A percentile compares a stretch with the other conserved stretches of the same genome.
These are phyloP conservation scores for Globisporangium yorkense DNA, from an alignment of 352 stramenopile species.

Conservation along the genomic window DNA sequence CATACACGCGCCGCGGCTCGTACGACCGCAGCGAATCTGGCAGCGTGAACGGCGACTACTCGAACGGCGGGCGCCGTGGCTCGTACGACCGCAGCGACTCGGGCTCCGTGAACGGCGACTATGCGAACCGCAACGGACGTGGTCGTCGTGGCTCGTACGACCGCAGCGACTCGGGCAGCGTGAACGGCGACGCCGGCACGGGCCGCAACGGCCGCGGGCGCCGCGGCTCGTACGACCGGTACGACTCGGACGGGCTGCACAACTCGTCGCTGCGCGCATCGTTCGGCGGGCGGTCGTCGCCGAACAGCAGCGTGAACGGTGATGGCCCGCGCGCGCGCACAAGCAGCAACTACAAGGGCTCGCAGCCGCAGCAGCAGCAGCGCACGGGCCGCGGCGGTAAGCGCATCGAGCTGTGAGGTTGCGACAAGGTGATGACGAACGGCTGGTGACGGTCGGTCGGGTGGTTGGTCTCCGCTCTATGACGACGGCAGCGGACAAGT, in stretches of 20 bases:
- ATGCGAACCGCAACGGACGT: conserved; percentile 16
- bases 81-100: conserved; percentile 20
- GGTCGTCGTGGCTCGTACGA: conserved; percentile 27
- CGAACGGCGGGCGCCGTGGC: conserved; percentile 12
- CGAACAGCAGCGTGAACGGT: conserved; percentile 15
- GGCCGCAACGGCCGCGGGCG: conserved; percentile 12
- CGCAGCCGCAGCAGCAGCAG: conserved; percentile 35
- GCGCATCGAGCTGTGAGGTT: conserved; percentile 57
- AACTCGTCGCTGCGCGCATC: conserved; percentile 28
- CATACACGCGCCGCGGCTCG: conserved; percentile 39
- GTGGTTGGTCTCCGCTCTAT: too few relatives aligned
- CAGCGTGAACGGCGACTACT: conserved; percentile 19
- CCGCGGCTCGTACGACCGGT: conserved; percentile 57
- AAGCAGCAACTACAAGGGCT: conserved; percentile 29
- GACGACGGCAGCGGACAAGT: background rate
- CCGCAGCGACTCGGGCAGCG: conserved; percentile 12
- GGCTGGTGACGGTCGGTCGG: background rate
- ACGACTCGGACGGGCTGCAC: conserved; percentile 26
- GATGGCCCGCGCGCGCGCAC: conserved; percentile 13
- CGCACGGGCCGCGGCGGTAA: conserved; percentile 49
- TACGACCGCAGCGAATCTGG: conserved; percentile 43
- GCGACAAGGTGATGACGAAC: background rate
- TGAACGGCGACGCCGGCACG: conserved; percentile 5
- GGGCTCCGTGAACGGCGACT: conserved; percentile 21
- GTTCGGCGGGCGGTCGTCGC: conserved; percentile 14